phyloP scores from a whole-genome alignment of 768 basidiomycete species.

The Mycena haematopus region DNA sequence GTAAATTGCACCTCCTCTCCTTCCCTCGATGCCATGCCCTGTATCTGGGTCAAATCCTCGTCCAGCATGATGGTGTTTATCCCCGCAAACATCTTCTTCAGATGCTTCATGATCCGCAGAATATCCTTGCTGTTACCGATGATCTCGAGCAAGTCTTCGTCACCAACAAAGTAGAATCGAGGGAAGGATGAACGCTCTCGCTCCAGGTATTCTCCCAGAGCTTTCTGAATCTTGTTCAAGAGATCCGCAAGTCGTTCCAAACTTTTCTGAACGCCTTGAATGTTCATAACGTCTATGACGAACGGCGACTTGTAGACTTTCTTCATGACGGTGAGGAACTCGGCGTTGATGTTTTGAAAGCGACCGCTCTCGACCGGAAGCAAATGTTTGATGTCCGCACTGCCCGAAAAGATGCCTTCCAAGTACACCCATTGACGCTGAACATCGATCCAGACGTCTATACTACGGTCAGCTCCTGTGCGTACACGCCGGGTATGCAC shows the following conservation, averaged over 20 bases:
- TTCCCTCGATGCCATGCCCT: slow-evolving; percentile 94
- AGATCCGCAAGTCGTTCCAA: slow-evolving; percentile 95
- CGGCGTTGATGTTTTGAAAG: slow-evolving; percentile 98
- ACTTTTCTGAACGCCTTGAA: slow-evolving; percentile 95
- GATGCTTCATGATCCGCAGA: slow-evolving; percentile 96
- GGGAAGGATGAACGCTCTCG: slow-evolving; percentile 98
- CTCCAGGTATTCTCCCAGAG: slow-evolving; percentile 97
- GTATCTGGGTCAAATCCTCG: slow-evolving; percentile 86
- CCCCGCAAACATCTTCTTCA: slow-evolving; percentile 99
- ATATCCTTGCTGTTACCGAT: slow-evolving; percentile 99
- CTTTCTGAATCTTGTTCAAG: slow-evolving; percentile 98
- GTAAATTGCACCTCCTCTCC: slow-evolving; percentile 92
- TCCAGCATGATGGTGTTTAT: slow-evolving; percentile 89
- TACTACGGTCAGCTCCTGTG: background rate
- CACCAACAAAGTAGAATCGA: slow-evolving; percentile 99
- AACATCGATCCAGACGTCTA: slow-evolving; percentile 99
- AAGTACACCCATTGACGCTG: slow-evolving; percentile 99
- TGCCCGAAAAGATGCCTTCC: slow-evolving; percentile 99
- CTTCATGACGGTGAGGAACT: slow-evolving; percentile 99
- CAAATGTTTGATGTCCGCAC: slow-evolving; percentile 98
- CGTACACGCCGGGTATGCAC: slow-evolving; percentile 15
- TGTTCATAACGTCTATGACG: slow-evolving; percentile 95
- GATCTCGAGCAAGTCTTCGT: slow-evolving; percentile 97
- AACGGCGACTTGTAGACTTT: slow-evolving; percentile 99
- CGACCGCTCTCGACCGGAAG: slow-evolving; percentile 97